Base-by-base conservation (phyloP, 352 stramenopile genomes). In the Pythium pyrilobum region DNA sequence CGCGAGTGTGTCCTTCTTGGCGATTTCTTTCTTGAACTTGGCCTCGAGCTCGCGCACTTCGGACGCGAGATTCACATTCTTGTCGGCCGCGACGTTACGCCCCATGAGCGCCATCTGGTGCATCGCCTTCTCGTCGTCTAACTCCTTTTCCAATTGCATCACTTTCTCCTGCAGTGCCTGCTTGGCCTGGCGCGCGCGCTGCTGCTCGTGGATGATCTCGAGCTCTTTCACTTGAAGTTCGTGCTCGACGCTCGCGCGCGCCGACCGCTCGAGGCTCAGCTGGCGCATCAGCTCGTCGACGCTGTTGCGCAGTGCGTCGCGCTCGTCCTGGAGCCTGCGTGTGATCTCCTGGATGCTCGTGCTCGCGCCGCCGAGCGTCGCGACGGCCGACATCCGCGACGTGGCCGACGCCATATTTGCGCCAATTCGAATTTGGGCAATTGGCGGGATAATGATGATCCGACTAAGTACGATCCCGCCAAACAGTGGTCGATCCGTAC, bases 181-280 rank as follows among this genome's bases (percentile, higher is more conserved):
- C 25, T 69, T 68, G 7, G 67, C 62, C 38, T 87, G 74, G n/a
- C 67, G 45, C 48, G 67, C 64, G 27, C 65, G 74, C 57, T 89
- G 76, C 59, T 87, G 79, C 31, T 85, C 48, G 21, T 87, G 74
- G n/a, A 77, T 58, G 45, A 88, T 57, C 65, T 88, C 75, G 43
- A 88, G 63, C 42, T 88, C 73, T 33, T 78, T 82, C 42, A 83
- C 62, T 45, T 87, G 72, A 9, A 77, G 52, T 41, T 85, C 77
- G 50, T 87, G 73, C 47, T 87, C 77, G 38, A 84, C 47, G n/a
- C 56, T 69, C 6, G 57, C 49, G 18, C 62, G 52, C 18, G 67
- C 56, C 3, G 67, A 52, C 6, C 67, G 67, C 63, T 83, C 75
- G 52, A 71, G 62, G 10, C 56, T 56, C 41, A 87, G 55, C 9